Conservation (phyloP, 371 early-diverging fungal genomes). For the Zychaea mexicana region DNA sequence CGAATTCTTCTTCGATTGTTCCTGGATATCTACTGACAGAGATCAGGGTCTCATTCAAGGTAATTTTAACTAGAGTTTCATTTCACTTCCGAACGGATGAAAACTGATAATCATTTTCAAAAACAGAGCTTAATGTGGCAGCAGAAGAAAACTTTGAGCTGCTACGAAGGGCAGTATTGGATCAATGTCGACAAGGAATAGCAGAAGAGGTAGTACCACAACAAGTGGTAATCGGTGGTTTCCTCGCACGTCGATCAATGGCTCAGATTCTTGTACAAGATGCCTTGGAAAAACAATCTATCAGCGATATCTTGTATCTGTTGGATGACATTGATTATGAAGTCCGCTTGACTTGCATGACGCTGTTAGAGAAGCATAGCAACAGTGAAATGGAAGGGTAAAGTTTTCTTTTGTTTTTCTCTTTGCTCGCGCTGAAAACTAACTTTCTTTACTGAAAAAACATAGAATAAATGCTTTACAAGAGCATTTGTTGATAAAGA, state of each 20-base stretch:
- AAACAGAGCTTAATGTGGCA: neutral
- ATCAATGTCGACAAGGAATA: constrained; percentile 3
- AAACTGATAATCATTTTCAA: neutral
- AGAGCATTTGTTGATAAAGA: constrained; percentile 44
- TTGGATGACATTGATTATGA: constrained; percentile 57
- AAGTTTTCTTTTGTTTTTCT: constrained; percentile 2
- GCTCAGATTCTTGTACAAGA: constrained; percentile 38
- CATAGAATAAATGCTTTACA: constrained; percentile 35
- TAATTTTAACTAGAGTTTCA: neutral
- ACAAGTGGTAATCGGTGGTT: constrained; percentile 37
- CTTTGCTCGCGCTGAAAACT: too few relatives aligned
- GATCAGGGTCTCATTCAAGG: constrained; percentile 22
- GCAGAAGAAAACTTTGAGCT: neutral
- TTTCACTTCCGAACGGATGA: neutral
- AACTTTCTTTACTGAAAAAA: neutral
- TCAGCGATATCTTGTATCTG: constrained; percentile 22
- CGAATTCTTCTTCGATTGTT: constrained; percentile 56
- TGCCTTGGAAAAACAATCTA: constrained; percentile 22
- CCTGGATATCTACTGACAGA: constrained; percentile 37
- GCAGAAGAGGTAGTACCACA: neutral
- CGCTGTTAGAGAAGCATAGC: constrained; percentile 33
- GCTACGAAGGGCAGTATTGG: constrained; percentile 6
- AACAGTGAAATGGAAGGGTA: constrained; percentile 13
- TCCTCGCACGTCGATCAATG: constrained; percentile 50
- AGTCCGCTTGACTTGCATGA: constrained; percentile 56